A percentile compares a stretch with the other conserved stretches of the same genome.
phyloP scores from a whole-genome alignment of 257 asterid species.

The Ajuga chamaepitys region DNA sequence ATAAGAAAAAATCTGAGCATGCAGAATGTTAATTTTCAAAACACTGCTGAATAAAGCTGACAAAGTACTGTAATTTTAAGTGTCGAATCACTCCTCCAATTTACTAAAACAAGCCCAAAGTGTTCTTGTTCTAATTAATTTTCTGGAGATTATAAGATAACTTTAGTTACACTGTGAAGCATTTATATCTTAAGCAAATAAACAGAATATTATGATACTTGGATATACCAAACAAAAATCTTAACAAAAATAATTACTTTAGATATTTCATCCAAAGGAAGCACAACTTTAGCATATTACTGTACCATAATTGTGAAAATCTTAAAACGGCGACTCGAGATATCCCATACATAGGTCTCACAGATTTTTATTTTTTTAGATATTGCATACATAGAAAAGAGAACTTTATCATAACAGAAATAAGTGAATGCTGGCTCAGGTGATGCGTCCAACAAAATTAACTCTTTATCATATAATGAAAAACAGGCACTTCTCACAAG shows the following conservation, averaged over 20 bases:
- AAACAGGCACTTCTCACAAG: too few species aligned
- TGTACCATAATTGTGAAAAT: background rate
- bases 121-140: background rate
- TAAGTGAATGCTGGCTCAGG: too few species aligned
- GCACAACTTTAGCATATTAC: background rate
- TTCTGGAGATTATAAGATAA: background rate
- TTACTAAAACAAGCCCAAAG: background rate
- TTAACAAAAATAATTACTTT: background rate
- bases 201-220: background rate
- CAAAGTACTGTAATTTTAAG: background rate
- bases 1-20: background rate
- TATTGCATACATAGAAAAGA: too few species aligned
- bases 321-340: too few species aligned
- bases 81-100: background rate
- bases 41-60: background rate
- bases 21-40: too few species aligned
- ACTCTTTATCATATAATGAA: too few species aligned
- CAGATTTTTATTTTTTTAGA: too few species aligned
- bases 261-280: background rate
- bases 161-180: background rate
- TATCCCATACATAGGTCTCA: too few species aligned
- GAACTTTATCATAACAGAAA: too few species aligned
- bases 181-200: background rate
- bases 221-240: background rate
- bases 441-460: constrained; percentile 1